Evolutionary conservation across 352 stramenopile genomes (phyloP), one percentile per base, ranked within the genome.

Genomic region (Pythium sp.): DNA sequence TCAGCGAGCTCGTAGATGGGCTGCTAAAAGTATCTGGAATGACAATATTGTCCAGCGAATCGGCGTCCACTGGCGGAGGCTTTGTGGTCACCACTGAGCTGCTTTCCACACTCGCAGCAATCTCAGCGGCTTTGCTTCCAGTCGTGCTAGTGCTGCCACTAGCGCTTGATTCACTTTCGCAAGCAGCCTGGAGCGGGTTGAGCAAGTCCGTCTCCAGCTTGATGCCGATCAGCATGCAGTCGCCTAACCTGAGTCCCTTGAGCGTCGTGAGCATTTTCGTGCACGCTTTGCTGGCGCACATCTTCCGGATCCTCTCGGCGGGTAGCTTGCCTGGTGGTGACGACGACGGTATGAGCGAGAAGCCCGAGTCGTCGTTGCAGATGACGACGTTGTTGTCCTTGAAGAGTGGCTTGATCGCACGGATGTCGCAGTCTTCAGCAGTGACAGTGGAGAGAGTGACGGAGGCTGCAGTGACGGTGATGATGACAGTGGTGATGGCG

Each of bases 331-430:
- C 49, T 49, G 41, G 41, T 22, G 41, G 5, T n/a, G 41, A 22
- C 15, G 41, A 22, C 4, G 24, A 53, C 28, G 61, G 51, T 2
- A 59, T 14, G 30, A 67, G 30, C 9, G 28, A 78, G 59, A 20
- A 82, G 32, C 53, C 80, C 72, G 56, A 81, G 74, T 22, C 75
- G 68, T 11, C n/a, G 6, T 28, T 22, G 61, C 61, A 67, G 14
- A 11, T 22, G 24, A 30, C n/a, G 8, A 67, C 9, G 30, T 59
- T 41, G 2, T 20, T 18, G 34, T 67, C 22, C 9, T 8, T 4
- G 2, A 60, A 59, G 46, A 67, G 51, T 20, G 61, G 46, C 24
- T 30, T 58, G 26, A 49, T 9, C 51, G 20, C 4, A 7, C 1
- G 9, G 7, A 59, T 24, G 49, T 67, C 51, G 22, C 47, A 67